Conservation (phyloP, 2,329 filamentous ascomycete species). For the Verticillium dahliae region DNA sequence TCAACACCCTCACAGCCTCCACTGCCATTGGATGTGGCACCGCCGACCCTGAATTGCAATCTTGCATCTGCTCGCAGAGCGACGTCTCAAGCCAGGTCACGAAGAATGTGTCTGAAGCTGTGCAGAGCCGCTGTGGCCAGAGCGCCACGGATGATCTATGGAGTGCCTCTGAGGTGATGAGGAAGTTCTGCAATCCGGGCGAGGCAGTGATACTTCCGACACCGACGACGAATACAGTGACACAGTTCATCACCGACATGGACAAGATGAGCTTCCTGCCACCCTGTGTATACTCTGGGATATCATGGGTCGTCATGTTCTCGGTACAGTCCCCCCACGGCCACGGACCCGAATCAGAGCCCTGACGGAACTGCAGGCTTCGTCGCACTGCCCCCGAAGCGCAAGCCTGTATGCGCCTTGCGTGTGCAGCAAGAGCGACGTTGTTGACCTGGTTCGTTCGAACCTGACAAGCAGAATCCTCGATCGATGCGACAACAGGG, state of each 20-base stretch:
- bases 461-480: constrained; percentile 35
- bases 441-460: constrained; percentile 34
- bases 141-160: constrained; percentile 39
- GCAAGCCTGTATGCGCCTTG: constrained; percentile 40
- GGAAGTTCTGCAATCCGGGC: constrained; percentile 42
- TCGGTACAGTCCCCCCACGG: not conserved
- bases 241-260: constrained; percentile 44
- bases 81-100: constrained; percentile 30
- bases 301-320: not conserved
- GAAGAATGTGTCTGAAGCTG: constrained; percentile 27
- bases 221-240: constrained; percentile 32
- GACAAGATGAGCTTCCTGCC: not conserved
- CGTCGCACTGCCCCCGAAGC: constrained; percentile 25
- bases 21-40: not conserved
- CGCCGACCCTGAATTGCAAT: constrained; percentile 28
- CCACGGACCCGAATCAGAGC: not conserved
- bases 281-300: not conserved
- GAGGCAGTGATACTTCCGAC: constrained; percentile 30
- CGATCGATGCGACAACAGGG: constrained; percentile 35
- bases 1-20: not conserved
- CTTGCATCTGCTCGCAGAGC: constrained; percentile 45
- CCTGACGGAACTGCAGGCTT: not conserved
- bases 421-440: constrained; percentile 43
- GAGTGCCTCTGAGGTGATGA: constrained; percentile 37
- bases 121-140: constrained; percentile 35